Evolutionary conservation across 495 filamentous ascomycete species (phyloP), one percentile per base, ranked within the genome.

Genomic region (Lasiosphaeriaceae sp.): DNA sequence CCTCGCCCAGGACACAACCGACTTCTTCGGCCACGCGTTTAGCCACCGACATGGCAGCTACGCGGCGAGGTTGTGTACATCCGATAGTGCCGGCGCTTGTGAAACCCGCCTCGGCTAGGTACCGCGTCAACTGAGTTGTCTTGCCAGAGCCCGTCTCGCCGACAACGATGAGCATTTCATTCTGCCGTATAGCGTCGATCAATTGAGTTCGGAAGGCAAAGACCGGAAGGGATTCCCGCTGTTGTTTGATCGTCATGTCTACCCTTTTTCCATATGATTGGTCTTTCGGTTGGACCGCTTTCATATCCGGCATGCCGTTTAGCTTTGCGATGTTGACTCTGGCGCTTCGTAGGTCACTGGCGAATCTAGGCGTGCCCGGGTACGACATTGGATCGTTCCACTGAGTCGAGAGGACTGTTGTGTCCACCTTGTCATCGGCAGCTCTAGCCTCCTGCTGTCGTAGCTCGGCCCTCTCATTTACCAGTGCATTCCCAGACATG

Each of bases 111-210:
- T 99, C 94, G 14, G 91, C 91, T 2, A 99, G 78, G 60, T 92
- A 99, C 63, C 97, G 94, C 0, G 94, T 96, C 26, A 99, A 64
- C 68, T 99, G 94, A 0, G 94, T 99, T 0, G 94, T 99, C 68
- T 99, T 99, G 55, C 95, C 95, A 4, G 90, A 96, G 21, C 95
- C 95, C 57, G 95, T 99, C 67, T 97, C 94, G 56, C 95, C 94
- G 54, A 97, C 93, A 2, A 97, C 94, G 71, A 99, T 95, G 58
- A 99, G 68, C 37, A 97, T 76, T 62, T 97, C 94, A 69, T 99
- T 92, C 26, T 89, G 84, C 21, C 76, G 74, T 6, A 99, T 89
- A 23, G 94, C 94, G 63, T 96, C 86, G 46, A 97, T 84, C 19
- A 99, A 79, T 63, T 93, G 87, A 41, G 86, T 87, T 54, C 92